These are phyloP conservation scores for Lactarius sp. DNA, from an alignment of 768 basidiomycete species.

Conservation along the genomic window DNA sequence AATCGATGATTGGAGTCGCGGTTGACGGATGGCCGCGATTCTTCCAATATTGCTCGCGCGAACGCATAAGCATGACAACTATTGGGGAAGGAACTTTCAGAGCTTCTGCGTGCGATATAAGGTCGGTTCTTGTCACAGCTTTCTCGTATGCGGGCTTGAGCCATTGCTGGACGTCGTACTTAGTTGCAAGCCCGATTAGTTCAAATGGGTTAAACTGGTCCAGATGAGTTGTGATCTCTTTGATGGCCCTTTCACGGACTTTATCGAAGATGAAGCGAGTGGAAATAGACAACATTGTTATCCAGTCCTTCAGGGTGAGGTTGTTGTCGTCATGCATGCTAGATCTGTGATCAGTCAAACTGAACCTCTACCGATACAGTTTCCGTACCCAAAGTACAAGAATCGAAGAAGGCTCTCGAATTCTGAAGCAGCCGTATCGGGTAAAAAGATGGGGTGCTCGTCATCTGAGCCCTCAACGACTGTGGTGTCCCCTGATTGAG, in stretches of 20 bases:
- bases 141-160: conserved; percentile 20
- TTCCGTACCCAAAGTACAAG: conserved; percentile 25
- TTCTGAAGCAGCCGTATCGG: conserved; percentile 15
- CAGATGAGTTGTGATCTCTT: conserved; percentile 17
- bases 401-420: conserved; percentile 25
- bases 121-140: conserved; percentile 5
- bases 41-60: conserved; percentile 17
- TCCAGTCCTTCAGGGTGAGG: conserved; percentile 20
- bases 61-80: conserved; percentile 17
- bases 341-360: not conserved
- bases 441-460: conserved; percentile 23
- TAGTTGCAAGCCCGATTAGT: conserved; percentile 23
- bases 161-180: conserved; percentile 27
- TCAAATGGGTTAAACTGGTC: conserved; percentile 21
- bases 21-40: no score
- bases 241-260: conserved; percentile 22
- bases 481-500: conserved; percentile 20
- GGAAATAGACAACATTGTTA: conserved; percentile 22
- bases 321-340: conserved; percentile 22
- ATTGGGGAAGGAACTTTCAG: conserved; percentile 1
- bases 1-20: not conserved
- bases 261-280: conserved; percentile 20
- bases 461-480: conserved; percentile 24
- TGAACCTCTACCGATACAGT: not conserved
- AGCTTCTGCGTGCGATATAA: conserved; percentile 9